Evolutionary conservation across 768 basidiomycete species (phyloP), one percentile per base, ranked within the genome.

Genomic region (Trametes cingulata): DNA sequence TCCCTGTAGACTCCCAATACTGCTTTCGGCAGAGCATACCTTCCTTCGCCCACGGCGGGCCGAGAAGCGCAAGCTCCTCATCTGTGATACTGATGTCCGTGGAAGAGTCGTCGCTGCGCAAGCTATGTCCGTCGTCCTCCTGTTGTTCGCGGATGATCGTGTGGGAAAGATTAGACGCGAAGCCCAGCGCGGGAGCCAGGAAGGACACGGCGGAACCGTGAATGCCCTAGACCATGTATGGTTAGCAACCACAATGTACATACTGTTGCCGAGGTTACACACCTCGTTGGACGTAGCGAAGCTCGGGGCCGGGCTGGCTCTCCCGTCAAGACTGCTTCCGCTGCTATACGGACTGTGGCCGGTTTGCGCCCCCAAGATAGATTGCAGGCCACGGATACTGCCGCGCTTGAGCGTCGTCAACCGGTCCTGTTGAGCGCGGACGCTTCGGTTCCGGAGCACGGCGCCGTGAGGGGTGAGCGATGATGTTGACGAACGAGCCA

Each of bases 31-130:
- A 89, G 9, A 99, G 83, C 80, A 96, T 91, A 13, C 97, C 97
- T 73, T 99, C 97, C 74, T 99, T 99, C 0, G 97, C 97, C 96
- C 96, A 99, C 0, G 97, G 97, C 6, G 97, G 87, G 15, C 97
- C 97, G 15, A 97, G 85, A 37, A 98, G 78, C 1, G 96, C 96
- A 13, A 99, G 80, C 74, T 97, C 94, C 73, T 98, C 97, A 67
- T 98, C 96, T 7, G 90, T 86, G 60, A 98, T 93, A 52, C 93
- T 93, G 66, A 91, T 88, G 35, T 82, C 85, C 1, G 88, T 90
- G 27, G 71, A 75, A 5, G 91, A 85, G 39, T 79, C 82, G 19
- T 81, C 80, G 70, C 88, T 92, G 36, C 79, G 77, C 20, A 84
- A 68, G 63, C 91, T 92, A 52, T 83, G 84, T 55, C 95, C 93